Percentiles rank a stretch among this genome's conserved stretches.
Evolutionary conservation across 163 green algal species (phyloP).

Genomic region (Scenedesmus sp.): DNA sequence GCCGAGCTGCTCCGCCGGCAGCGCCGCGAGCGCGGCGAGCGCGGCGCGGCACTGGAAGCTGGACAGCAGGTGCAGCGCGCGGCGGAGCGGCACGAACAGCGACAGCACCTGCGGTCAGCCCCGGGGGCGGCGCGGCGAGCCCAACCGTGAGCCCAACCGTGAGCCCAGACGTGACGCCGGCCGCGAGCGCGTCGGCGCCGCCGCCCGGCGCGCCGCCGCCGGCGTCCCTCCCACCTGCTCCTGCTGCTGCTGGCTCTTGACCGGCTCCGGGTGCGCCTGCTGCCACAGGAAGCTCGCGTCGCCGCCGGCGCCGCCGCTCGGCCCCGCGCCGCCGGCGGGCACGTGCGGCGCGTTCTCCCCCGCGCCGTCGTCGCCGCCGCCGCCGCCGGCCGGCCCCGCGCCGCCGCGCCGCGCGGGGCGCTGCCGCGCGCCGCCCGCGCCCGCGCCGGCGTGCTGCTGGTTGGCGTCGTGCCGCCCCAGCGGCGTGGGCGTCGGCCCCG

Average conservation of each 20-base stretch:
- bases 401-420: background rate
- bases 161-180: too few relatives aligned
- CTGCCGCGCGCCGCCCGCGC: background rate
- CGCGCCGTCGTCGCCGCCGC: background rate
- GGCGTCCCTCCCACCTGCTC: too few relatives aligned
- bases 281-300: constrained; percentile 31
- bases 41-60: constrained; percentile 74
- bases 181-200: too few relatives aligned
- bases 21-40: constrained; percentile 35
- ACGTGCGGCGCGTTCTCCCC: background rate
- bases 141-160: too few relatives aligned
- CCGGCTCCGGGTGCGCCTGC: background rate
- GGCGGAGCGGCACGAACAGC: constrained; percentile 76
- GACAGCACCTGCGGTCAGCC: constrained; percentile 49
- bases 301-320: background rate
- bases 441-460: constrained; percentile 20
- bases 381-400: background rate
- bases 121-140: constrained; percentile 9
- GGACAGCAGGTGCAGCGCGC: constrained; percentile 73
- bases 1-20: constrained; percentile 73
- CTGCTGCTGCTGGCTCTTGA: background rate
- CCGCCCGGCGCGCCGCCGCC: too few relatives aligned
- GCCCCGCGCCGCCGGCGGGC: background rate
- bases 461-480: constrained; percentile 37
- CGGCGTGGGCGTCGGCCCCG: background rate